A percentile compares a stretch with the other conserved stretches of the same genome.
Conservation (phyloP, 164 flowering plant genomes). For the Nelumbo lutea region DNA sequence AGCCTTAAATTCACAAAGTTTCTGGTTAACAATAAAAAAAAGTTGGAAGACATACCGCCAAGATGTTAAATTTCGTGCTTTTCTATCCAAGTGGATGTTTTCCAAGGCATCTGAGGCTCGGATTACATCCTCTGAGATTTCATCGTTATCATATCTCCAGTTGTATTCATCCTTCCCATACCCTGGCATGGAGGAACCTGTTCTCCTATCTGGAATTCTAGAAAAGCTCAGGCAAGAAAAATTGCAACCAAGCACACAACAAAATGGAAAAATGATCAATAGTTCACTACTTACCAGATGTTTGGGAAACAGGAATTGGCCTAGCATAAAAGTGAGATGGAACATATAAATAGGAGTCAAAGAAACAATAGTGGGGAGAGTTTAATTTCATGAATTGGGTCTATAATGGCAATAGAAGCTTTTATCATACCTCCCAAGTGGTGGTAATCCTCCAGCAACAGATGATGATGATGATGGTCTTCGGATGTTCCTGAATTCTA, state of each 20-base stretch:
- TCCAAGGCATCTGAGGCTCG: conserved; percentile 86
- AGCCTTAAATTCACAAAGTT: too few species aligned
- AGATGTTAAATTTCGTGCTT: conserved; percentile 86
- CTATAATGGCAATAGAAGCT: not conserved
- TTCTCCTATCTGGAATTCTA: conserved; percentile 58
- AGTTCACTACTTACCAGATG: conserved; percentile 59
- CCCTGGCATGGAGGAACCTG: conserved; percentile 66
- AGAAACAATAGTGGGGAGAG: not conserved
- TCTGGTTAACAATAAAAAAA: not conserved
- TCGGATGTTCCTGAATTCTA: conserved; percentile 55
- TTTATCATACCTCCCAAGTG: conserved; percentile 66
- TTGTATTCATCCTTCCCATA: conserved; percentile 87
- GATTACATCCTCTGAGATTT: conserved; percentile 70
- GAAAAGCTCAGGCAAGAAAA: conserved; percentile 12
- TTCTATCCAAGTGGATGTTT: conserved; percentile 92
- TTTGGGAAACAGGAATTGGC: conserved; percentile 61
- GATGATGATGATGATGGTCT: conserved; percentile 82
- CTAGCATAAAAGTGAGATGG: conserved; percentile 32
- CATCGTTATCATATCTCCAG: conserved; percentile 87
- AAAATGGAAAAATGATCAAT: not conserved
- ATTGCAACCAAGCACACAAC: conserved; percentile 1
- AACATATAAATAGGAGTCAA: conserved; percentile 13
- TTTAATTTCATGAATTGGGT: not conserved
- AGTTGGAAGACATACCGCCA: conserved; percentile 62
- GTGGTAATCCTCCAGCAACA: conserved; percentile 89